phyloP scores from a whole-genome alignment of 768 basidiomycete genomes.

The Mrakia blollopis region DNA sequence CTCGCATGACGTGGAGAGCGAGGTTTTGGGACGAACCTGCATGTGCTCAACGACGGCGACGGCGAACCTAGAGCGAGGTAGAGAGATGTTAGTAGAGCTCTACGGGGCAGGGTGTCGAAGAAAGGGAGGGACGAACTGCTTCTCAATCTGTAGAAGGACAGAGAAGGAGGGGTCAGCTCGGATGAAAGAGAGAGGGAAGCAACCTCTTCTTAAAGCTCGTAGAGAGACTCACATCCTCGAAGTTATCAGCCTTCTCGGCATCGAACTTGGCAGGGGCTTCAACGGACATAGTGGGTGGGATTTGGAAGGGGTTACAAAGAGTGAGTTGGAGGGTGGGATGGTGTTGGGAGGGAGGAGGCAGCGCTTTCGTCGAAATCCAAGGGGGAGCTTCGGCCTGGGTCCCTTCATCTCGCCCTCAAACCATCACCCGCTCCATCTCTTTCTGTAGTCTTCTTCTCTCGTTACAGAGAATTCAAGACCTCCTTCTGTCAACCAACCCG shows the following conservation, averaged over 20 bases:
- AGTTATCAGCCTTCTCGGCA: slow-evolving; percentile 86
- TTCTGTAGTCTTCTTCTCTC: not conserved
- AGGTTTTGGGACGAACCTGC: slow-evolving; percentile 57
- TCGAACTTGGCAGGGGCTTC: slow-evolving; percentile 54
- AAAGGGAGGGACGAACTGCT: slow-evolving; percentile 61
- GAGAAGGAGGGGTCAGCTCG: slow-evolving; percentile 2
- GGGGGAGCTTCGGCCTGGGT: not conserved
- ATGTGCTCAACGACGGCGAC: slow-evolving; percentile 96
- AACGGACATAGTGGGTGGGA: slow-evolving; percentile 32
- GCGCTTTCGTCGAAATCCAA: not conserved
- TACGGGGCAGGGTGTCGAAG: slow-evolving; percentile 29
- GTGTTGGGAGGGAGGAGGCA: not conserved
- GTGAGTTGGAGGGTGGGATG: not conserved
- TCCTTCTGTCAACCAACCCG: not conserved
- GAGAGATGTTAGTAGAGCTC: not conserved
- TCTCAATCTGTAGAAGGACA: slow-evolving; percentile 67
- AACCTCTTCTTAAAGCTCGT: not conserved
- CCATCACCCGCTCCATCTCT: not conserved
- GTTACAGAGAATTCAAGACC: not conserved
- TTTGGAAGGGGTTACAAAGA: not conserved
- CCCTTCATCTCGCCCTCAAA: not conserved
- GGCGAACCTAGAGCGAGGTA: slow-evolving; percentile 57
- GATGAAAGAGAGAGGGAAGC: slow-evolving; percentile 26
- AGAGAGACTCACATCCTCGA: slow-evolving; percentile 61
- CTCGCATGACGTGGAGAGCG: not conserved